Evolutionary conservation across 192 early-diverging fungal genomes (phyloP).

Genomic region (Coemansia sp.): DNA sequence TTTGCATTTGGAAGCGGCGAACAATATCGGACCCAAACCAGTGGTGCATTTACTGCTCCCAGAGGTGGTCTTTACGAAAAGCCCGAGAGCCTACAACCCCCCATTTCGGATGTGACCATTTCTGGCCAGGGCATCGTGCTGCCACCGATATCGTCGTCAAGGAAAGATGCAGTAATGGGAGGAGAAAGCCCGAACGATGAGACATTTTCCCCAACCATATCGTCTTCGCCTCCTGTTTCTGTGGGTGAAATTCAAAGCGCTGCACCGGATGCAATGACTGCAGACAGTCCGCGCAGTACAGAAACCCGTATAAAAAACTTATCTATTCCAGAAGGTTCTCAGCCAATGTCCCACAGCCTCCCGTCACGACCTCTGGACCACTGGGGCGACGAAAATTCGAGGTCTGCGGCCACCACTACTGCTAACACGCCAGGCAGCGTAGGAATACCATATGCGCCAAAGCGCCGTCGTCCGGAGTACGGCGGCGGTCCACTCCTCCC

Average conservation of each 20-base stretch:
- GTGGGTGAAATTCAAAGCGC: not conserved
- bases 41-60: not conserved
- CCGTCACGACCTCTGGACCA: slow-evolving; percentile 23
- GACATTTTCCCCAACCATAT: slow-evolving; percentile 45
- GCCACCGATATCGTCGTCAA: slow-evolving; percentile 11
- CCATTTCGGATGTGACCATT: not conserved
- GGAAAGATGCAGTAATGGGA: slow-evolving; percentile 12
- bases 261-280: slow-evolving; percentile 6
- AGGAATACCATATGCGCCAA: slow-evolving; percentile 6
- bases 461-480: slow-evolving; percentile 23
- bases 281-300: slow-evolving; percentile 24
- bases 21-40: not conserved
- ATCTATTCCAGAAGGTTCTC: slow-evolving; percentile 3
- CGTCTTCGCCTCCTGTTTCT: slow-evolving; percentile 39
- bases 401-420: not conserved
- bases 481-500: not conserved
- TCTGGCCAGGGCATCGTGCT: slow-evolving; percentile 1
- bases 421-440: not conserved
- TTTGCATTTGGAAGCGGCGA: slow-evolving; percentile 15
- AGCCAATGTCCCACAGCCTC: slow-evolving; percentile 38
- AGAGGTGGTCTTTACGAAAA: not conserved
- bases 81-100: not conserved
- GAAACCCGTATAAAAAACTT: not conserved
- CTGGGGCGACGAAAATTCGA: slow-evolving; percentile 22
- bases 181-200: slow-evolving; percentile 26